Base-by-base conservation (phyloP, 768 basidiomycete species). In the Panaeolus cyanescens region DNA sequence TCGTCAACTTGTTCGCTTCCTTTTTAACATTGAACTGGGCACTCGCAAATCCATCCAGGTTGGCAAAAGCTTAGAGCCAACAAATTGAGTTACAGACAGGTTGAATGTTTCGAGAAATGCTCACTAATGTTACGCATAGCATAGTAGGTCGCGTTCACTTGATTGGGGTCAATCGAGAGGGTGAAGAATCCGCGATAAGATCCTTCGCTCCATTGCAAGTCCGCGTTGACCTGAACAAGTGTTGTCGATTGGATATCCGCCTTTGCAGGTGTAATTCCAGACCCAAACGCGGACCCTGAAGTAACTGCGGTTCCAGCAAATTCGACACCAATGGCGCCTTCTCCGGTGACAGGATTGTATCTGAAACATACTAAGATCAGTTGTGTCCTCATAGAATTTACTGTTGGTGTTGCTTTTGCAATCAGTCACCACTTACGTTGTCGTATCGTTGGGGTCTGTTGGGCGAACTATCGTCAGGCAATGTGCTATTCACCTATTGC, bases 261-360 rank as follows among this genome's bases (percentile, higher is more conserved):
- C 6, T 72, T 71, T 5, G 64, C 71, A 15, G 81, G 79, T 8
- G 68, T 58, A 54, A 81, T 75, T 20, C 72, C 72, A 9, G 71
- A 61, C 13, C 83, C 81, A 64, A 85, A 84, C 5, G 81, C 62
- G 13, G 83, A 83, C 4, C 67, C 67, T 1, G 83, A 85, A 0
- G 84, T 81, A 12, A 88, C 86, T 0, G 83, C 84, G 0, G 85
- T 85, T 1, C 86, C 85, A 12, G 85, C 85, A 63, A 86, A 86
- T 71, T 88, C 85, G 13, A 87, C 85, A 12, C 81, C 85, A 54
- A 84, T 75, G 1, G 80, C 81, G 8, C 85, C 84, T 5, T 70
- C 59, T 3, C 85, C 85, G 1, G 81, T 82, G 9, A 64, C 61
- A 2, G 83, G 75, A 63, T 86, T 70, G 71, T 85, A 86, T 28